Conservation (phyloP, 179 eudicot genomes). For the Silene vulgaris region DNA sequence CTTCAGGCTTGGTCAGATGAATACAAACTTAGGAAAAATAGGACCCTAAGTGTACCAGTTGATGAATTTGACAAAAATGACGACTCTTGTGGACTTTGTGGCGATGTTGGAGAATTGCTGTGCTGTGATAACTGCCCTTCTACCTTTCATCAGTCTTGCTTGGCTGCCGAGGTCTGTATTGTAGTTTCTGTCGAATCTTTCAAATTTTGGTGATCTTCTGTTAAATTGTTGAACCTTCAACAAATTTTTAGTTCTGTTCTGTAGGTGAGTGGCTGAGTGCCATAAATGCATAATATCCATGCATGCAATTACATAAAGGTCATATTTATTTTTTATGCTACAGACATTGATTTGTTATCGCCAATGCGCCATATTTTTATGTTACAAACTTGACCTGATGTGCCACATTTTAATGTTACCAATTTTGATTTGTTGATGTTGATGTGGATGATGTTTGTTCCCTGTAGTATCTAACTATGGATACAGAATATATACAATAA, state of each 20-base stretch:
- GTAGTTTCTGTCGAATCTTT: constrained; percentile 23
- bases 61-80: constrained; percentile 72
- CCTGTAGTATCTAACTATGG: neutral
- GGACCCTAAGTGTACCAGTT: constrained; percentile 37
- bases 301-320: constrained; percentile 4
- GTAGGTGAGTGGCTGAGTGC: neutral
- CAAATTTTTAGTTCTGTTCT: constrained; percentile 11
- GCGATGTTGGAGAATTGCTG: constrained; percentile 86
- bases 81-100: constrained; percentile 93
- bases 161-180: constrained; percentile 63
- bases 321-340: neutral
- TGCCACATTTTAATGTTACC: neutral
- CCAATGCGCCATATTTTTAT: neutral
- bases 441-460: constrained; percentile 4
- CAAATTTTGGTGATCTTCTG: constrained; percentile 9
- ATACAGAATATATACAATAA: neutral
- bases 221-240: neutral
- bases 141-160: constrained; percentile 83
- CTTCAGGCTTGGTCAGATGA: constrained; percentile 98
- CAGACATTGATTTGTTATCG: neutral
- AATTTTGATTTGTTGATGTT: constrained; percentile 1
- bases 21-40: constrained; percentile 67
- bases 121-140: constrained; percentile 97
- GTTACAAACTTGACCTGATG: neutral
- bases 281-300: constrained; percentile 11